Conservation (phyloP, 495 filamentous ascomycete species). For the Lophiotrema nucula region DNA sequence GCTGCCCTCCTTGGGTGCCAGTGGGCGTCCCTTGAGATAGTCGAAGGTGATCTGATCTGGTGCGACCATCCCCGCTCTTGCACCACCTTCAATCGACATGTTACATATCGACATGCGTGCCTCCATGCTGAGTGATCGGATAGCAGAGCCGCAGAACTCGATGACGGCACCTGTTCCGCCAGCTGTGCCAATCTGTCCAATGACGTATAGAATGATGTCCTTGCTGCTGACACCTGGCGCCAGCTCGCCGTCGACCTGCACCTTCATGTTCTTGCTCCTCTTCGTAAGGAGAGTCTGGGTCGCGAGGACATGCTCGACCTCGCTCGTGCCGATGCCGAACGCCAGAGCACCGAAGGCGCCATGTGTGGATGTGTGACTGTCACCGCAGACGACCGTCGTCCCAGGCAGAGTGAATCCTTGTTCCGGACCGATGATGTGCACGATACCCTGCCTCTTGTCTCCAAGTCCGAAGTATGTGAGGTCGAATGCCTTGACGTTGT, state of each 20-base stretch:
- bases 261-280: slow-evolving; percentile 96
- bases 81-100: slow-evolving; percentile 99
- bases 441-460: slow-evolving; percentile 96
- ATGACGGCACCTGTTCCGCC: slow-evolving; percentile 94
- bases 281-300: slow-evolving; percentile 93
- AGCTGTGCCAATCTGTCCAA: slow-evolving; percentile 91
- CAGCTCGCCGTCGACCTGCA: slow-evolving; percentile 89
- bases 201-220: slow-evolving; percentile 91
- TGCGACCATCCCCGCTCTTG: slow-evolving; percentile 93
- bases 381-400: slow-evolving; percentile 95
- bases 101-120: slow-evolving; percentile 99
- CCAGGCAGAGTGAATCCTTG: slow-evolving; percentile 98
- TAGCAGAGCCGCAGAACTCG: slow-evolving; percentile 93
- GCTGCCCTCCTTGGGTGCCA: slow-evolving; percentile 80
- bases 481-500: slow-evolving; percentile 95
- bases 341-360: slow-evolving; percentile 94
- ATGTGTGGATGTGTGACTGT: slow-evolving; percentile 97
- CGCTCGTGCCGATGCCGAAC: slow-evolving; percentile 96
- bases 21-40: slow-evolving; percentile 85
- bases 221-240: slow-evolving; percentile 93
- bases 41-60: slow-evolving; percentile 92
- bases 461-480: slow-evolving; percentile 96
- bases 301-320: slow-evolving; percentile 97
- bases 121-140: slow-evolving; percentile 87
- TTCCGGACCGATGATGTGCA: slow-evolving; percentile 98